phyloP scores from a whole-genome alignment of 768 basidiomycete genomes.

The Termitomyces sp. region DNA sequence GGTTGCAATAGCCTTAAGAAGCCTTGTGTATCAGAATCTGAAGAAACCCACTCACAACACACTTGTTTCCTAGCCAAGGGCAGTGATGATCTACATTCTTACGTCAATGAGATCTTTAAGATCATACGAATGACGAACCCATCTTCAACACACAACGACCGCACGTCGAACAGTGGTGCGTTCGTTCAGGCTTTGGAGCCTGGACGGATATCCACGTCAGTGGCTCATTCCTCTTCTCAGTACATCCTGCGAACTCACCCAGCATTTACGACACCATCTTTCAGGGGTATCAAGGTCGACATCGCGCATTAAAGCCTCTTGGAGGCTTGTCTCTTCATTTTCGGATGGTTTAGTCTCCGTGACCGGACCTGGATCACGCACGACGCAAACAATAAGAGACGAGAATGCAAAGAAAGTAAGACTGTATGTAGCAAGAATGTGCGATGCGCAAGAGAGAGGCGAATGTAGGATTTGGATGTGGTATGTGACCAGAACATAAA shows the following conservation, averaged over 20 bases:
- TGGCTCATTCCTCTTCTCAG: not conserved
- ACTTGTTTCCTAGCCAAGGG: conserved; percentile 74
- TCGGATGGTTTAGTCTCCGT: conserved; percentile 21
- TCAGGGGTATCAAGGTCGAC: conserved; percentile 47
- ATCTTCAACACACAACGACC: conserved; percentile 79
- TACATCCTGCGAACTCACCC: conserved; percentile 29
- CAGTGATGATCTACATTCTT: conserved; percentile 70
- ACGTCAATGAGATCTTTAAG: not conserved
- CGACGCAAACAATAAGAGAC: conserved; percentile 67
- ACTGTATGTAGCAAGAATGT: conserved; percentile 55
- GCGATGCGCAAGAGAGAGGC: conserved; percentile 40
- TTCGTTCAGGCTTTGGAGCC: conserved; percentile 71
- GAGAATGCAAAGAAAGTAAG: conserved; percentile 66
- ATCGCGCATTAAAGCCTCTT: conserved; percentile 55
- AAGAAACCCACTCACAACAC: conserved; percentile 50
- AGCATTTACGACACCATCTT: conserved; percentile 76
- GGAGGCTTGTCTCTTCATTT: conserved; percentile 42
- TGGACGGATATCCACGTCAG: conserved; percentile 11
- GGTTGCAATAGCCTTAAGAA: not conserved
- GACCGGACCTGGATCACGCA: conserved; percentile 71
- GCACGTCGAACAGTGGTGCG: conserved; percentile 75
- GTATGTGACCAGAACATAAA: conserved; percentile 62
- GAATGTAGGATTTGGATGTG: conserved; percentile 51
- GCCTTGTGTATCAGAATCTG: not conserved
- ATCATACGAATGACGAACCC: conserved; percentile 43